Base-by-base conservation (phyloP, 202 grass and related monocot genomes). In the Cymbopogon flexuosus region DNA sequence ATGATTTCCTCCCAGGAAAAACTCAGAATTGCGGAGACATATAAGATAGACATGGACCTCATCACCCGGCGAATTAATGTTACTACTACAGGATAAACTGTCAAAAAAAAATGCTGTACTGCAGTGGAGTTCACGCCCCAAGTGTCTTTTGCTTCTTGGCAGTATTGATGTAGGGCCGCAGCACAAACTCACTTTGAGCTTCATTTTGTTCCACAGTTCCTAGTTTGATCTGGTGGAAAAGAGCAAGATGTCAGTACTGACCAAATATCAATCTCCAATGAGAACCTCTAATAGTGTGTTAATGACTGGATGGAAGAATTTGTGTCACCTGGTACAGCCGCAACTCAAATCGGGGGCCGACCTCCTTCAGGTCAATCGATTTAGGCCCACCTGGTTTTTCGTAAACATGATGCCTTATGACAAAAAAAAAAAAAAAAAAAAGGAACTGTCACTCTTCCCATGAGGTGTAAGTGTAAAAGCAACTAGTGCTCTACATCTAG, bases 361-460 rank as follows among this genome's bases (percentile, higher is more conserved):
- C 88, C 77, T 98, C 96, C 82, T 90, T 98, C 62, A 98, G 76
- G 58, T 90, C 87, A 6, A 91, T 83, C n/a, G 92, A 98, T 83
- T 98, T 93, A 0, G 92, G 88, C 42, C 90, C 88, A 7, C 92
- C 95, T 10, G 49, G 84, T 84, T 95, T 95, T 58, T 95, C 87
- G 4, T 86, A 95, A 19, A 95, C 88, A 15, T 98, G 95, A 85
- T 95, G 96, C 77, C 90, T 97, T 57, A 8, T 22, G 19, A 22
- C 52, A 75, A 78, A 75, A 29, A 23, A 34, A 10, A 51, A 52
- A 22, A n/a, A 75, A 78, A 75, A 29, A 23, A 34, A 10, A 51
- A 52, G 6, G 6, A 51, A 8, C 5, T 31, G 7, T 49, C 23
- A 71, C 29, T 19, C 4, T 15, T 75, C n/a, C 3, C 5, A 57